Percentiles rank a stretch among this genome's conserved stretches.
Conservation (phyloP, 495 filamentous ascomycete genomes). For the Sabuloglossum arenarium region DNA sequence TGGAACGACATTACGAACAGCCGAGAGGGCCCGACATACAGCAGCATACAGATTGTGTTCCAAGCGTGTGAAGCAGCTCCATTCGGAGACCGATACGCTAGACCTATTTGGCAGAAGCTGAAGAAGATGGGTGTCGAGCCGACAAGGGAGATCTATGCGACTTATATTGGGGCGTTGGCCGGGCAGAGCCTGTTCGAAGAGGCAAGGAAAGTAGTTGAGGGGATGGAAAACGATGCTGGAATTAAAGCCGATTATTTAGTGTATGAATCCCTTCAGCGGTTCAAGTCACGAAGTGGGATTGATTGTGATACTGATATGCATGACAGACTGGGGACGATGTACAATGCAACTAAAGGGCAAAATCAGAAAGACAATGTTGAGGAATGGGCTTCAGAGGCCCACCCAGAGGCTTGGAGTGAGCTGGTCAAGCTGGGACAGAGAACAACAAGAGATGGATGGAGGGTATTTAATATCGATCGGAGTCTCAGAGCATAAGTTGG, state of each 20-base stretch:
- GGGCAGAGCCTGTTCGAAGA: constrained; percentile 45
- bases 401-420: constrained; percentile 46
- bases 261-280: constrained; percentile 30
- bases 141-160: constrained; percentile 45
- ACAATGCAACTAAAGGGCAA: constrained; percentile 41
- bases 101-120: constrained; percentile 54
- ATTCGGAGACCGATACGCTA: constrained; percentile 39
- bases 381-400: constrained; percentile 43
- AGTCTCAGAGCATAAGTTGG: background rate
- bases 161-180: constrained; percentile 56
- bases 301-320: constrained; percentile 13
- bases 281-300: background rate
- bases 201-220: constrained; percentile 37
- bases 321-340: constrained; percentile 44
- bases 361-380: constrained; percentile 45
- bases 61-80: constrained; percentile 42
- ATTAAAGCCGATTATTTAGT: constrained; percentile 39
- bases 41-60: constrained; percentile 57
- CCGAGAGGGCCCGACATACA: constrained; percentile 62
- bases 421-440: constrained; percentile 24
- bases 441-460: constrained; percentile 5
- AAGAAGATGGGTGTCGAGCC: constrained; percentile 53
- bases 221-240: constrained; percentile 42
- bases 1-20: constrained; percentile 64
- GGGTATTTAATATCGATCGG: constrained; percentile 12